These are phyloP conservation scores for Albizia julibrissin DNA, from an alignment of 306 rosid species.

Conservation along the genomic window DNA sequence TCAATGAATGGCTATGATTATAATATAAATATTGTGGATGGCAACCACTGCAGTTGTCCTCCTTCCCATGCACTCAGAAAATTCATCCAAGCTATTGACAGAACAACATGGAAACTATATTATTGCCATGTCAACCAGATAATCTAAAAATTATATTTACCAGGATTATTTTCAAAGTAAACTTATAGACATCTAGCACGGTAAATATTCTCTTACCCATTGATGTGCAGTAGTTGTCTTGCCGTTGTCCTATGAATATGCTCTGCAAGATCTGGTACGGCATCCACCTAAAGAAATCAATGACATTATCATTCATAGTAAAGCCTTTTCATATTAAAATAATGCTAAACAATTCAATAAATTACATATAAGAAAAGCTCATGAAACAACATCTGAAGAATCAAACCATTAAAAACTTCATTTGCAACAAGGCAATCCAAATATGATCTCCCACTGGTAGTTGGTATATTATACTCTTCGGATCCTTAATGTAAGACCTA, in stretches of 20 bases:
- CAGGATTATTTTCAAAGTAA: slow-evolving; percentile 26
- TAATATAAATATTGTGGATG: not conserved
- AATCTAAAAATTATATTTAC: slow-evolving; percentile 12
- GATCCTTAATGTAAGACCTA: no score
- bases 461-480: not conserved
- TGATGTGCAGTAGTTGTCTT: slow-evolving; percentile 77
- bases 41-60: not conserved
- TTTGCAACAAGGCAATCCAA: slow-evolving; percentile 19
- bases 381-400: slow-evolving; percentile 1
- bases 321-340: slow-evolving; percentile 14
- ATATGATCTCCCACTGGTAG: slow-evolving; percentile 22
- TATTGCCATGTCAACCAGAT: slow-evolving; percentile 3
- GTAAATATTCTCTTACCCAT: slow-evolving; percentile 64
- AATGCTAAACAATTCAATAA: slow-evolving; percentile 16
- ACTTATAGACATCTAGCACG: slow-evolving; percentile 18
- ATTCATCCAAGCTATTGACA: not conserved
- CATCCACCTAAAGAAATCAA: slow-evolving; percentile 78
- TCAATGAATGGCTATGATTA: not conserved
- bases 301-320: slow-evolving; percentile 25
- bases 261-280: slow-evolving; percentile 87
- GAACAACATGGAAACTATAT: not conserved
- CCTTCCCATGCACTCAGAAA: not conserved
- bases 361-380: slow-evolving; percentile 24
- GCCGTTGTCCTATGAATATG: slow-evolving; percentile 87
- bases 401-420: slow-evolving; percentile 15